A percentile compares a stretch with the other conserved stretches of the same genome.
Conservation (phyloP, 2,329 filamentous ascomycete species). For the Colletotrichum horii region DNA sequence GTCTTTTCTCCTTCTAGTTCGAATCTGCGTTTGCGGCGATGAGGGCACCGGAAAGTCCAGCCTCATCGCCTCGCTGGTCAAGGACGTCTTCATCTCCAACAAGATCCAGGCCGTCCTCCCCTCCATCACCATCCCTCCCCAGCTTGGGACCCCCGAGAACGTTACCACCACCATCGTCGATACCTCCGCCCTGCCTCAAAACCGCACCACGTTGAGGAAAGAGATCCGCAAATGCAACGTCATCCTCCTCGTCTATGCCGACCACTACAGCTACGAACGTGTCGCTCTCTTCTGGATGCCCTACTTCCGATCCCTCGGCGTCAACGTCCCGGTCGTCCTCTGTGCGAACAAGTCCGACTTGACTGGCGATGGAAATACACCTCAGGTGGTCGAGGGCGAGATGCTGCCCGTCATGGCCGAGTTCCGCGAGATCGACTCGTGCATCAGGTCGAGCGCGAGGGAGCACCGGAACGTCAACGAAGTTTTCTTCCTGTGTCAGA, state of each 20-base stretch:
- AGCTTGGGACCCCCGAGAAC: slow-evolving; percentile 92
- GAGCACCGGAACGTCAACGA: slow-evolving; percentile 95
- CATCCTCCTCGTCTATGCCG: slow-evolving; percentile 94
- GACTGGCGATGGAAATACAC: slow-evolving; percentile 72
- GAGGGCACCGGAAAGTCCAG: slow-evolving; percentile 91
- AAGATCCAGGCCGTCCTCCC: slow-evolving; percentile 96
- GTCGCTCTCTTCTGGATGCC: slow-evolving; percentile 99
- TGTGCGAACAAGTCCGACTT: slow-evolving; percentile 98
- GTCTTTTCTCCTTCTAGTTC: slow-evolving; percentile 56
- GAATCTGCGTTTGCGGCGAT: slow-evolving; percentile 95
- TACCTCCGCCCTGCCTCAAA: slow-evolving; percentile 92
- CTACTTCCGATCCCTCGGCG: slow-evolving; percentile 95
- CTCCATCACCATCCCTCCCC: slow-evolving; percentile 92
- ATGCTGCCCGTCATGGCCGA: slow-evolving; percentile 98
- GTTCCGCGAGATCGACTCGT: slow-evolving; percentile 98
- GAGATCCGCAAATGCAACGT: slow-evolving; percentile 98
- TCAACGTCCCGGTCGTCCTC: slow-evolving; percentile 95
- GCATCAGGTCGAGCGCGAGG: slow-evolving; percentile 90
- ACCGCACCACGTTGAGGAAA: slow-evolving; percentile 86
- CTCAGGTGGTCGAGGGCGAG: slow-evolving; percentile 92
- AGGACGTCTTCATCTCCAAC: slow-evolving; percentile 93
- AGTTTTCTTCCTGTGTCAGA: slow-evolving; percentile 97
- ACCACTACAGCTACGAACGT: slow-evolving; percentile 98
- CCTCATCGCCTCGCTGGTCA: slow-evolving; percentile 93
- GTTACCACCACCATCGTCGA: slow-evolving; percentile 98